Percentiles rank a stretch among this genome's conserved stretches.
phyloP scores from a whole-genome alignment of 306 rosid genomes.

The Arachis stenosperma region DNA sequence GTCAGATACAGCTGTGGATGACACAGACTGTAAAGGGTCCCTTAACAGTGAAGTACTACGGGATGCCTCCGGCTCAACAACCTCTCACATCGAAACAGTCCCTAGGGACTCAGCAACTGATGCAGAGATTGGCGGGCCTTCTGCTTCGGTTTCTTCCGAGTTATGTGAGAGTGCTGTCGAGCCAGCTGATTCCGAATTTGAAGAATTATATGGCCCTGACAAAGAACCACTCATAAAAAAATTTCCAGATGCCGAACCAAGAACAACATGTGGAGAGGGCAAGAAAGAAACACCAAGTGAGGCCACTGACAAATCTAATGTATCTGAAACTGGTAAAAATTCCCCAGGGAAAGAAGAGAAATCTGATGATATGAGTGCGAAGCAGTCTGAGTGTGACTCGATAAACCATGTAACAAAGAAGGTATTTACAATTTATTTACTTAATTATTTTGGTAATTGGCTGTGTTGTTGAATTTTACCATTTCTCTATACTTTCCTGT shows the following conservation, averaged over 20 bases:
- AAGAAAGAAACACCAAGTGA: constrained; percentile 42
- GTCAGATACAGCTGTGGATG: constrained; percentile 45
- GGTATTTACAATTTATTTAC: constrained; percentile 49
- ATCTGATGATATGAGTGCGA: constrained; percentile 31
- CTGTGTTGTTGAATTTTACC: background rate
- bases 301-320: constrained; percentile 44
- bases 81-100: constrained; percentile 42
- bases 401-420: constrained; percentile 58
- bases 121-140: constrained; percentile 49
- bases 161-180: constrained; percentile 61
- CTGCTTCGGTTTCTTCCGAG: constrained; percentile 61
- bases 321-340: constrained; percentile 42
- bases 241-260: constrained; percentile 50
- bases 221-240: constrained; percentile 55
- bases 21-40: constrained; percentile 42
- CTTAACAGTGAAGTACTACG: constrained; percentile 47
- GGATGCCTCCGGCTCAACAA: constrained; percentile 48
- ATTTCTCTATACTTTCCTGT: constrained; percentile 1
- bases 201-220: constrained; percentile 90
- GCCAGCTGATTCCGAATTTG: constrained; percentile 74
- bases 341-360: constrained; percentile 50
- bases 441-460: background rate
- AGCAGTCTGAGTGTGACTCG: constrained; percentile 59
- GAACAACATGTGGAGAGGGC: constrained; percentile 39
- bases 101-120: constrained; percentile 39